Evolutionary conservation across 208 protist species (phyloP).

Genomic region (Kentomonas sorsogonicus): DNA sequence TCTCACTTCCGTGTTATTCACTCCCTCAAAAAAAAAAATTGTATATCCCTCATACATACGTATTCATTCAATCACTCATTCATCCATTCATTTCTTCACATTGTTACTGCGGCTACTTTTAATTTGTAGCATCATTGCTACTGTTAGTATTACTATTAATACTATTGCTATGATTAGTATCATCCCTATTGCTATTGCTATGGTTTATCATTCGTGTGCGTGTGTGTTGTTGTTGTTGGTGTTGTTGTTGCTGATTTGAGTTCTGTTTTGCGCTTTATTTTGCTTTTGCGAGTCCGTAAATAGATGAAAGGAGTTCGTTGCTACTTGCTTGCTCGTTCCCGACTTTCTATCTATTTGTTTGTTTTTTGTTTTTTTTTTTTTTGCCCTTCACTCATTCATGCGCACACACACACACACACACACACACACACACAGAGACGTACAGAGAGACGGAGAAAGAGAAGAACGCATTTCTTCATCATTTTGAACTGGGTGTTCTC

Average conservation of each 20-base stretch:
- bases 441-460: neutral
- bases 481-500: neutral
- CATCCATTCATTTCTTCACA: neutral
- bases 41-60: neutral
- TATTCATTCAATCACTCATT: neutral
- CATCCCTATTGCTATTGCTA: too few species aligned
- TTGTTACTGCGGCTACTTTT: too few species aligned
- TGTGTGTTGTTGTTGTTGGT: too few species aligned
- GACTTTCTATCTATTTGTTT: neutral
- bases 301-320: neutral
- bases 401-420: neutral
- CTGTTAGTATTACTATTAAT: too few species aligned
- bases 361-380: neutral
- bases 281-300: neutral
- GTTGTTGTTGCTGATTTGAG: too few species aligned
- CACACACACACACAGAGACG: neutral
- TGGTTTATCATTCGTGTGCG: too few species aligned
- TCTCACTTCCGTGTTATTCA: neutral
- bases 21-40: constrained; percentile 1
- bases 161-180: too few species aligned
- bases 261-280: too few species aligned
- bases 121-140: too few species aligned
- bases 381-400: neutral
- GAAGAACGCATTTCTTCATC: neutral
- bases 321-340: neutral